phyloP scores from a whole-genome alignment of 306 rosid species.

The Luffa acutangula region DNA sequence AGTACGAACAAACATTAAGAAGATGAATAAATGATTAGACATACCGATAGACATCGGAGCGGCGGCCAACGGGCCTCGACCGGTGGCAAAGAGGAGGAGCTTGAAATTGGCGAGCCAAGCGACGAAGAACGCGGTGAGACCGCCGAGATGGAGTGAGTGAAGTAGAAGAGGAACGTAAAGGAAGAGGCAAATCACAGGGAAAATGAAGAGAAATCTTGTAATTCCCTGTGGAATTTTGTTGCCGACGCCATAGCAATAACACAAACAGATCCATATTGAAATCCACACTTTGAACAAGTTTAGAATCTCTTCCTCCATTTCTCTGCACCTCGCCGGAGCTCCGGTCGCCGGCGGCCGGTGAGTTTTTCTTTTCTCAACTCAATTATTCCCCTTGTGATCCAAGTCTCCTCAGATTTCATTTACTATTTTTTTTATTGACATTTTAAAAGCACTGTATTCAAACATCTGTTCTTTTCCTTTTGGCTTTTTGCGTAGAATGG shows the following conservation, averaged over 20 bases:
- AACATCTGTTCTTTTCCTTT: too few relatives aligned
- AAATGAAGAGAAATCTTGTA: background rate
- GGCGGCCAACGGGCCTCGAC: conserved; percentile 30
- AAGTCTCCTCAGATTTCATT: too few relatives aligned
- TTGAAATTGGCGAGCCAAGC: conserved; percentile 50
- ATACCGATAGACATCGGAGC: conserved; percentile 8
- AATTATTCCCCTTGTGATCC: too few relatives aligned
- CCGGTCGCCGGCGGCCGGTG: background rate
- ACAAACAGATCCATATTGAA: background rate
- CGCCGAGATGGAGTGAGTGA: conserved; percentile 27
- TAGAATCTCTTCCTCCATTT: background rate
- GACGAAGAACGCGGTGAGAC: conserved; percentile 31
- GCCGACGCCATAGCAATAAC: background rate
- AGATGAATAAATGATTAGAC: background rate
- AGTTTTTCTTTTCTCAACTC: background rate
- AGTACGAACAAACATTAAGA: too few relatives aligned
- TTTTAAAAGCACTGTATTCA: too few relatives aligned
- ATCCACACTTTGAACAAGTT: background rate
- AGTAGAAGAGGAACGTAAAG: conserved; percentile 34
- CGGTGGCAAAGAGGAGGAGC: conserved; percentile 33
- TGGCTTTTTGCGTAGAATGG: too few relatives aligned
- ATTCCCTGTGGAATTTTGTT: background rate
- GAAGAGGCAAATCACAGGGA: conserved; percentile 28
- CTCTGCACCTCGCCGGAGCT: background rate
- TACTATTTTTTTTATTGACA: too few relatives aligned